Evolutionary conservation across 192 early-diverging fungal genomes (phyloP).

Genomic region (Spinellus fusiger): DNA sequence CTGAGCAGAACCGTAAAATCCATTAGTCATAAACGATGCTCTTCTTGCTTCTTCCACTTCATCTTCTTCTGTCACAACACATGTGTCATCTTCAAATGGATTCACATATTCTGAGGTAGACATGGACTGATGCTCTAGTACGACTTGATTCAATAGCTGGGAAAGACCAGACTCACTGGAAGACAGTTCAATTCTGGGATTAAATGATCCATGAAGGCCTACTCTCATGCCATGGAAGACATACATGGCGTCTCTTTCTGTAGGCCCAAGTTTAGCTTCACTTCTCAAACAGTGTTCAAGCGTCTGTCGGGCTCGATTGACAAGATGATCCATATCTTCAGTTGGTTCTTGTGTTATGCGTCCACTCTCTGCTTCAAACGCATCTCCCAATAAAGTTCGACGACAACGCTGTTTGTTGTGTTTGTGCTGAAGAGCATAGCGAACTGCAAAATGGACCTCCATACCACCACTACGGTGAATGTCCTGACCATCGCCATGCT

Average conservation of each 20-base stretch:
- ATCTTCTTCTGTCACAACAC: slow-evolving; percentile 19
- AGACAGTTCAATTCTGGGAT: slow-evolving; percentile 7
- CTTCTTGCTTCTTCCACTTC: slow-evolving; percentile 1
- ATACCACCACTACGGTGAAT: slow-evolving; percentile 13
- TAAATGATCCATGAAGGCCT: slow-evolving; percentile 16
- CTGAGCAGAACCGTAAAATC: no score
- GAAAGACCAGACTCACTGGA: background rate
- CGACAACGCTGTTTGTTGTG: background rate
- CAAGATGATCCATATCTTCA: slow-evolving; percentile 4
- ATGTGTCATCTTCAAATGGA: slow-evolving; percentile 29
- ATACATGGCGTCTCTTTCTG: slow-evolving; percentile 36
- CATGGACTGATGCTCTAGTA: background rate
- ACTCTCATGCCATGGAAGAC: slow-evolving; percentile 32
- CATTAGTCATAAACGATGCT: no score
- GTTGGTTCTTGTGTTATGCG: background rate
- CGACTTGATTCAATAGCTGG: background rate
- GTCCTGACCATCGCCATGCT: background rate
- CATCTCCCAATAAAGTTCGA: slow-evolving; percentile 3
- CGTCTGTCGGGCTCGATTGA: slow-evolving; percentile 18
- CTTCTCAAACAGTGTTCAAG: slow-evolving; percentile 30
- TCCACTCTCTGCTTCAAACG: slow-evolving; percentile 6
- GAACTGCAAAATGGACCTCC: slow-evolving; percentile 23
- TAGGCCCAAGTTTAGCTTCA: slow-evolving; percentile 24
- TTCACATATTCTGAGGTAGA: slow-evolving; percentile 7
- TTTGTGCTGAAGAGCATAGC: slow-evolving; percentile 15